phyloP scores from a whole-genome alignment of 768 basidiomycete species.

The Amylocystis lapponica region DNA sequence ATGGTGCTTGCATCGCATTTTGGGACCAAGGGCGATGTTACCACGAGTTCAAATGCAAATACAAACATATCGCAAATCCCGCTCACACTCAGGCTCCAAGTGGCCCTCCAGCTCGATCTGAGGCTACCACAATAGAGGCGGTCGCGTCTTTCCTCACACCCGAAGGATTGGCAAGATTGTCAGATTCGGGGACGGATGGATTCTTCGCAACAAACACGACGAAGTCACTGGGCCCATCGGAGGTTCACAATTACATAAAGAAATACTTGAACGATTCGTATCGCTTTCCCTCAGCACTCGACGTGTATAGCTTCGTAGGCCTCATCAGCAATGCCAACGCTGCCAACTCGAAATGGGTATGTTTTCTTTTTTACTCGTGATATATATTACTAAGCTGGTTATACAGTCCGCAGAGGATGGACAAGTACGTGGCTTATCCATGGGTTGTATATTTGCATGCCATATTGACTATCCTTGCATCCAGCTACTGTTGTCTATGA shows the following conservation, averaged over 20 bases:
- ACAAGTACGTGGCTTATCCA: slow-evolving; percentile 32
- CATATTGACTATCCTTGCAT: background rate
- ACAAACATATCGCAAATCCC: slow-evolving; percentile 25
- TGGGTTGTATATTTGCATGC: background rate
- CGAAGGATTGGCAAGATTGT: slow-evolving; percentile 38
- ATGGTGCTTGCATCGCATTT: slow-evolving; percentile 40
- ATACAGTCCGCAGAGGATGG: slow-evolving; percentile 39
- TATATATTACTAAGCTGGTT: slow-evolving; percentile 24
- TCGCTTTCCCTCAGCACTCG: slow-evolving; percentile 33
- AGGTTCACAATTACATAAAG: slow-evolving; percentile 41
- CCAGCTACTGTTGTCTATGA: slow-evolving; percentile 32
- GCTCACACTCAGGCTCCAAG: background rate
- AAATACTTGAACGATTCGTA: slow-evolving; percentile 38
- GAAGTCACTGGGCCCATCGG: slow-evolving; percentile 34
- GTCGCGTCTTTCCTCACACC: slow-evolving; percentile 42
- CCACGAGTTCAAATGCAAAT: slow-evolving; percentile 41
- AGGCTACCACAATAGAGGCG: slow-evolving; percentile 13
- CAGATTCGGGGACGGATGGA: slow-evolving; percentile 36
- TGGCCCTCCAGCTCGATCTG: background rate
- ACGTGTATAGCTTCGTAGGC: slow-evolving; percentile 41
- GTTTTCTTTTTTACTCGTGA: slow-evolving; percentile 16
- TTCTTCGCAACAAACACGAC: slow-evolving; percentile 26
- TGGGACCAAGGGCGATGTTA: slow-evolving; percentile 44
- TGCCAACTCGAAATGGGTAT: slow-evolving; percentile 14
- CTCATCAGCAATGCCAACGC: slow-evolving; percentile 9